Percentiles rank a stretch among this genome's conserved stretches.
Conservation (phyloP, 345 rosid genomes). For the Arabis hirsuta region DNA sequence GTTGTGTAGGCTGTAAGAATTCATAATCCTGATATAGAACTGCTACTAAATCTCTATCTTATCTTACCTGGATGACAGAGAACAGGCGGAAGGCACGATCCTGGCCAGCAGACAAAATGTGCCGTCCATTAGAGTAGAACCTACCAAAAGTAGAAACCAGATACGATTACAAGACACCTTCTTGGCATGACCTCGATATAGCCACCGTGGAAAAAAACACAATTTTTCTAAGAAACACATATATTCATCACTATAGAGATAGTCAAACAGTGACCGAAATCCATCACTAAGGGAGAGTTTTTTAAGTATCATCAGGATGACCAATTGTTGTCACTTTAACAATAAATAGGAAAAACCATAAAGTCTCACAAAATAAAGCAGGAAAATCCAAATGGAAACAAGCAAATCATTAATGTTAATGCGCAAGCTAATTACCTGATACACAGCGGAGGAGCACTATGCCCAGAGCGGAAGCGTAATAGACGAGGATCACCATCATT, state of each 20-base stretch:
- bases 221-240: constrained; percentile 7
- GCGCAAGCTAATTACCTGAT: constrained; percentile 61
- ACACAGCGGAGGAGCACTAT: constrained; percentile 97
- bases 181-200: constrained; percentile 5
- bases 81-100: constrained; percentile 97
- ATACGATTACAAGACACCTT: constrained; percentile 18
- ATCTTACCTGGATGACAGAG: constrained; percentile 80
- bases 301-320: background rate
- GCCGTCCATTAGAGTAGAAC: constrained; percentile 97
- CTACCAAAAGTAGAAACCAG: constrained; percentile 50
- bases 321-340: constrained; percentile 15
- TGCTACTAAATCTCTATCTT: background rate
- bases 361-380: background rate
- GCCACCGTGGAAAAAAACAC: background rate
- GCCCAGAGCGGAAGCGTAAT: constrained; percentile 95
- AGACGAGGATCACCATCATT: constrained; percentile 96
- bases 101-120: constrained; percentile 96
- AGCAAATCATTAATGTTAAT: constrained; percentile 24
- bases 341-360: background rate
- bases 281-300: background rate
- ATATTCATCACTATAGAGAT: constrained; percentile 7
- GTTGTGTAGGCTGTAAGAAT: background rate
- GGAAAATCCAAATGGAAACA: constrained; percentile 11
- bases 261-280: constrained; percentile 5
- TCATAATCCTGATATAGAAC: background rate